Conservation (phyloP, 78 protist species). For the Anaeramoeba flamelloides region DNA sequence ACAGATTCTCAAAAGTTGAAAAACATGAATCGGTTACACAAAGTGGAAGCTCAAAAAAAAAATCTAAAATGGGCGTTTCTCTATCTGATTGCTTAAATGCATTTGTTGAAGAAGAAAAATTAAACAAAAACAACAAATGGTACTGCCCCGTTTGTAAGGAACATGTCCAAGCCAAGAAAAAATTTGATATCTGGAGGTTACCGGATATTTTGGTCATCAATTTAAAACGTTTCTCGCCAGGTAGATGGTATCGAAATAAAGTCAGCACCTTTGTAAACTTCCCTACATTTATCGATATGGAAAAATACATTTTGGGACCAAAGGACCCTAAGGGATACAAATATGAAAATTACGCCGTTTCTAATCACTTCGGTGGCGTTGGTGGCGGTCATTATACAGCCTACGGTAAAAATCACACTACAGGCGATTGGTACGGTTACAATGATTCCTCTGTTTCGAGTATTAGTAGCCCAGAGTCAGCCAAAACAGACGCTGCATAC, state of each 20-base stretch:
- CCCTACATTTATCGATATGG: not conserved
- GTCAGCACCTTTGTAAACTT: not conserved
- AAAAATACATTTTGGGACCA: not conserved
- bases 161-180: not conserved
- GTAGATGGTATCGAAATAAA: not conserved
- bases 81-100: not conserved
- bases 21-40: too few species aligned
- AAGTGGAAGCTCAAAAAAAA: too few species aligned
- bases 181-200: not conserved
- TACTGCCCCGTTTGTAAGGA: not conserved
- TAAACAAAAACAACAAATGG: not conserved
- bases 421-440: not conserved
- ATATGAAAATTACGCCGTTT: not conserved
- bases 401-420: not conserved
- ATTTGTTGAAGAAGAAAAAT: not conserved
- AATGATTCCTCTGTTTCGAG: not conserved
- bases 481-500: not conserved
- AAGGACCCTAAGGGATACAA: not conserved
- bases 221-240: not conserved
- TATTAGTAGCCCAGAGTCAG: not conserved
- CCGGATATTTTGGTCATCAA: not conserved
- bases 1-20: too few species aligned
- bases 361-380: not conserved
- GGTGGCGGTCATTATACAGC: not conserved
- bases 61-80: not conserved